Evolutionary conservation across 768 basidiomycete species (phyloP).

Genomic region (Mycena venus): DNA sequence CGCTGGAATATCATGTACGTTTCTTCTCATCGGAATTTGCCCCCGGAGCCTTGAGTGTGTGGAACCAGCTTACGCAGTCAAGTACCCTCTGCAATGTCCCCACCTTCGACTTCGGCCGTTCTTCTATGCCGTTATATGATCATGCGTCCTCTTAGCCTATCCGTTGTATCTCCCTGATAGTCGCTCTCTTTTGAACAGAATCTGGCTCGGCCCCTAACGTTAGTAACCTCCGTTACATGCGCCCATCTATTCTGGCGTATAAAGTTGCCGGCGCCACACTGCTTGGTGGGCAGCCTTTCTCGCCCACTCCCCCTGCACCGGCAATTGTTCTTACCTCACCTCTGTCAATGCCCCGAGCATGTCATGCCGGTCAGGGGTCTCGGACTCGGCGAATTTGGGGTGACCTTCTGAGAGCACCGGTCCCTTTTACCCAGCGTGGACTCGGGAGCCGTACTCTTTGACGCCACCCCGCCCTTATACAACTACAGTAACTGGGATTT

Average conservation of each 20-base stretch:
- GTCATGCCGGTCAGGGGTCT: not conserved
- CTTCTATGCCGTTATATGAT: slow-evolving; percentile 4
- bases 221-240: too few relatives aligned
- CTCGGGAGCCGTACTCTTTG: not conserved
- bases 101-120: slow-evolving; percentile 4
- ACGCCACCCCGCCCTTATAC: not conserved
- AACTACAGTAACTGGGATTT: not conserved
- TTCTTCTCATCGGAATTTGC: slow-evolving; percentile 14
- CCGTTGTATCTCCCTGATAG: not conserved
- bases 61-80: not conserved
- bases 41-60: slow-evolving; percentile 9
- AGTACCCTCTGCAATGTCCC: not conserved
- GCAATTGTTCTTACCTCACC: slow-evolving; percentile 16
- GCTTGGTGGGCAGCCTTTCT: slow-evolving; percentile 2
- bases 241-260: not conserved
- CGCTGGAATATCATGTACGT: not conserved
- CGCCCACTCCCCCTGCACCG: slow-evolving; percentile 1
- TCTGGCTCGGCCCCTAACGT: too few relatives aligned
- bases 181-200: too few relatives aligned
- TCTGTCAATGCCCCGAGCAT: slow-evolving; percentile 11
- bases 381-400: not conserved
- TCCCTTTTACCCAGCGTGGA: not conserved
- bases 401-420: not conserved
- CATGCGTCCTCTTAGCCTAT: not conserved
- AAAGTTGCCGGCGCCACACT: slow-evolving; percentile 4